Percentiles rank a stretch among this genome's conserved stretches.
Conservation (phyloP, 331 rosid genomes). For the Pyrus hybrid region DNA sequence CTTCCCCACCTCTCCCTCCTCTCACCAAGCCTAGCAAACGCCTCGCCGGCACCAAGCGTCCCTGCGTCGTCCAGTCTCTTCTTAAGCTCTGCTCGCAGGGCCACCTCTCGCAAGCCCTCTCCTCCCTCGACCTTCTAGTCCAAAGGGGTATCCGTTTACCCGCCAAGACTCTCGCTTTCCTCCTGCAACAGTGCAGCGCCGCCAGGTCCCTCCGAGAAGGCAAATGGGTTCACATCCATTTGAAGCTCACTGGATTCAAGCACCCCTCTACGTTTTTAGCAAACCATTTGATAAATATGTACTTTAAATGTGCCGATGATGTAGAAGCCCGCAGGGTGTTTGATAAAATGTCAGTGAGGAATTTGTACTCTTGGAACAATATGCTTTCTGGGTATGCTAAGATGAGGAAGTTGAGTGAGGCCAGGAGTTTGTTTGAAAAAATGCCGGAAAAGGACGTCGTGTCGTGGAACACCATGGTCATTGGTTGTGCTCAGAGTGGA, state of each 20-base stretch:
- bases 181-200: conserved; percentile 50
- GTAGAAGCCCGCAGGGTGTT: conserved; percentile 62
- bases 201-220: conserved; percentile 39
- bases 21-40: conserved; percentile 16
- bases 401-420: conserved; percentile 50
- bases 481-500: conserved; percentile 54
- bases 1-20: conserved; percentile 21
- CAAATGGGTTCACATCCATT: conserved; percentile 58
- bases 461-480: conserved; percentile 76
- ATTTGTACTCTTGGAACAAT: conserved; percentile 75
- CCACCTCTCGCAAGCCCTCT: conserved; percentile 49
- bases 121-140: conserved; percentile 49
- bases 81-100: conserved; percentile 32
- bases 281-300: conserved; percentile 62
- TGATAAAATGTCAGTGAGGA: conserved; percentile 59
- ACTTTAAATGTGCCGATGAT: conserved; percentile 46
- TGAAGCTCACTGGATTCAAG: conserved; percentile 63
- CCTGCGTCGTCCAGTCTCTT: conserved; percentile 50
- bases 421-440: conserved; percentile 42
- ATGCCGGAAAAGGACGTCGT: conserved; percentile 62
- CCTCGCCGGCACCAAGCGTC: conserved; percentile 11
- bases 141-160: conserved; percentile 68
- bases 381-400: conserved; percentile 76
- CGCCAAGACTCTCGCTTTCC: conserved; percentile 34
- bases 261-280: conserved; percentile 44